Evolutionary conservation across 148 eudicot species (phyloP), one percentile per base, ranked within the genome.

Genomic region (Heliosperma pusillum): DNA sequence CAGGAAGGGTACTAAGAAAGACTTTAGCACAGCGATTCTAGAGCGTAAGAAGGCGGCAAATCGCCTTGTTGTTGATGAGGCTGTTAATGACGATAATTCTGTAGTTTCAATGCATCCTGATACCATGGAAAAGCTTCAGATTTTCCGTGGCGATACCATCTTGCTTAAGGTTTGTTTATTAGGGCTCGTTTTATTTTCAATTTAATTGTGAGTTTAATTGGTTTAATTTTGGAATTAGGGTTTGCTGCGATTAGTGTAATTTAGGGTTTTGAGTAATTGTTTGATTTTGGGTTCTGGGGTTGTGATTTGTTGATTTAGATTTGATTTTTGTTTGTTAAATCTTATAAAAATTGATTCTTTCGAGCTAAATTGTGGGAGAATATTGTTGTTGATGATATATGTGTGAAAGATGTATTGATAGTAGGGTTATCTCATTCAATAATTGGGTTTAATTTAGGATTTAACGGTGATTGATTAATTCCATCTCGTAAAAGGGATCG

Each of bases 91-190:
- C 80, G 97, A 91, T 73, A 91, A 91, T 75, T 91, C 97, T 4
- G 90, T 91, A 30, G 92, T 91, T 22, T 71, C 90, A 24, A 72
- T 91, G 61, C 91, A 91, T 66, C 97, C 97, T 57, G 89, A 86
- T 7, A 91, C 93, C 10, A 88, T 91, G 97, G 97, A 91, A 75
- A 91, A 89, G 81, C 93, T 91, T 45, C 90, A 89, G 86, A 86
- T 89, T 24, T 91, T 89, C 71, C 90, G 97, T 3, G 97, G 97
- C 4, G 97, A 91, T 68, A 91, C 97, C 1, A 87, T 91, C 66
- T 62, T 91, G 8, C 76, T 91, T 73, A 91, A 91, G 93, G 97
- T 91, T 78, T 36, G 7, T 7, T 10, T 1, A 19, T 24, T 70
- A 70, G 73, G 59, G 59, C 50, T 70, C 50, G 20, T 21, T 13